Conservation (phyloP, 352 stramenopile genomes). For the Poterioochromonas sp. region DNA sequence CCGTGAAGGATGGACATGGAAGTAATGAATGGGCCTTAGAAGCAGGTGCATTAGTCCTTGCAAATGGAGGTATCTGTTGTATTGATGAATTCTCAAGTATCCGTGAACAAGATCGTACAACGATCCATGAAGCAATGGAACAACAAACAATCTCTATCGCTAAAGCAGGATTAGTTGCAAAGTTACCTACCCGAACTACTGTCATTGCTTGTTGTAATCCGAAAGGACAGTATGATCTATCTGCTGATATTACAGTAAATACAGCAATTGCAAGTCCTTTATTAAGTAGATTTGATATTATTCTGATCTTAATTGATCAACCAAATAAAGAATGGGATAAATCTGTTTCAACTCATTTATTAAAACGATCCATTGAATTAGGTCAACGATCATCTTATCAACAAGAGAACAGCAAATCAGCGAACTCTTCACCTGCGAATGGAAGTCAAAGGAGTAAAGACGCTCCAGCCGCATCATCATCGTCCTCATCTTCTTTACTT, state of each 20-base stretch:
- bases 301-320: slow-evolving; percentile 85
- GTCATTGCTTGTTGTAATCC: slow-evolving; percentile 92
- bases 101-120: slow-evolving; percentile 42
- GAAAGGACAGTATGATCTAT: slow-evolving; percentile 59
- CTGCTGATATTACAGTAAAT: slow-evolving; percentile 71
- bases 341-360: slow-evolving; percentile 84
- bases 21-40: slow-evolving; percentile 89
- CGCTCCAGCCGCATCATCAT: slow-evolving; percentile 32
- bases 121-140: slow-evolving; percentile 84
- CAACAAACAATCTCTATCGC: slow-evolving; percentile 92
- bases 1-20: slow-evolving; percentile 71
- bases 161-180: slow-evolving; percentile 92
- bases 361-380: slow-evolving; percentile 66
- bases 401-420: slow-evolving; percentile 22
- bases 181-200: slow-evolving; percentile 84
- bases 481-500: not conserved
- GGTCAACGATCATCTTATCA: slow-evolving; percentile 36
- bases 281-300: slow-evolving; percentile 92
- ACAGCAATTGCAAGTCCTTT: slow-evolving; percentile 86
- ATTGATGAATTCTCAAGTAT: slow-evolving; percentile 89
- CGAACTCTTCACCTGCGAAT: not conserved
- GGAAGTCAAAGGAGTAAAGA: slow-evolving; percentile 9
- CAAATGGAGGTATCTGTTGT: slow-evolving; percentile 79
- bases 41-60: slow-evolving; percentile 79
- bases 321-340: slow-evolving; percentile 71